Evolutionary conservation across 2,329 filamentous ascomycete genomes (phyloP).

Genomic region (Colletotrichum tabaci): DNA sequence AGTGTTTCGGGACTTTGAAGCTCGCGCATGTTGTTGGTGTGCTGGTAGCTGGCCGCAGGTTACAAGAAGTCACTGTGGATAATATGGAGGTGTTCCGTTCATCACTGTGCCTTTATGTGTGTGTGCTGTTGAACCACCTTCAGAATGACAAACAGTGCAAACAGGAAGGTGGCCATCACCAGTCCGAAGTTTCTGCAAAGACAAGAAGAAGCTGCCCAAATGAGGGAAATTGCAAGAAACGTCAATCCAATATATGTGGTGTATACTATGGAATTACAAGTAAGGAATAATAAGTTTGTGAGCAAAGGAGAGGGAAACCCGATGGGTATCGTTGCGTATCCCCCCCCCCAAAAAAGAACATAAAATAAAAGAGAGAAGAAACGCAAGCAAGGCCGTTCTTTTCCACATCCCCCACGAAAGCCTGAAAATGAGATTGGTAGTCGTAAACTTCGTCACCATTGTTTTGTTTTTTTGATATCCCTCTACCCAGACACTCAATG

Average conservation of each 20-base stretch:
- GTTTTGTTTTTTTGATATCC: constrained; percentile 10
- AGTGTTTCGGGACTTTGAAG: not conserved
- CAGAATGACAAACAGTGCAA: too few species aligned
- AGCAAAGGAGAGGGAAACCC: constrained; percentile 13
- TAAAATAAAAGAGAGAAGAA: constrained; percentile 7
- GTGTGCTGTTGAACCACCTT: too few species aligned
- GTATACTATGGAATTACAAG: not conserved
- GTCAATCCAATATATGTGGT: not conserved
- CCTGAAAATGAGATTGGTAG: constrained; percentile 5
- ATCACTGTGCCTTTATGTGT: too few species aligned
- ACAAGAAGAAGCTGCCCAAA: not conserved
- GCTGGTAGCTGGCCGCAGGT: not conserved
- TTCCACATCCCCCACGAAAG: constrained; percentile 26
- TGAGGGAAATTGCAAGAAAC: not conserved
- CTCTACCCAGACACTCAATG: constrained; percentile 6
- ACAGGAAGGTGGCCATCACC: too few species aligned
- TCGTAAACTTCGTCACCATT: constrained; percentile 19
- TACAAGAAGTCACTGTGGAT: too few species aligned
- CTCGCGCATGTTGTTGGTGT: not conserved
- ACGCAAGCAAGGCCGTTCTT: not conserved
- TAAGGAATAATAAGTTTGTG: constrained; percentile 1
- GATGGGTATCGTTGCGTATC: constrained; percentile 39
- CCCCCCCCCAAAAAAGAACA: not conserved
- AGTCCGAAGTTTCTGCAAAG: not conserved
- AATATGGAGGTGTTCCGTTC: too few species aligned